A percentile compares a stretch with the other conserved stretches of the same genome.
Conservation (phyloP, 306 rosid species). For the Oemleria cerasiformis region DNA sequence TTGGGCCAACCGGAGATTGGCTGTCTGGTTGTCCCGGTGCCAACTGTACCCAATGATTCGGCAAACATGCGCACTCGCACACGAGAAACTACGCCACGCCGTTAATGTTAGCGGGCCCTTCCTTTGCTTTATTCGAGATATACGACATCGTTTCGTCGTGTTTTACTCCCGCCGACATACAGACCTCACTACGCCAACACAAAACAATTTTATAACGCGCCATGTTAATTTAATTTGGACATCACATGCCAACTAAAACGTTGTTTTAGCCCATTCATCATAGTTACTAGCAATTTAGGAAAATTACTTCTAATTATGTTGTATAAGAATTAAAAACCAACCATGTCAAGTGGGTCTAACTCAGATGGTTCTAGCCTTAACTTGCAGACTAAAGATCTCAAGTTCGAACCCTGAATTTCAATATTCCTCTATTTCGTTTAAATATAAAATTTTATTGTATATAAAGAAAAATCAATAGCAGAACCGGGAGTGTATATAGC, state of each 20-base stretch:
- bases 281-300: background rate
- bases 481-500: too few relatives aligned
- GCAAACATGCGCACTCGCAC: constrained; percentile 6
- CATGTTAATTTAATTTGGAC: background rate
- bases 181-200: background rate
- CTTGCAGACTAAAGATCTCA: too few relatives aligned
- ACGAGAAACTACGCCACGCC: constrained; percentile 1
- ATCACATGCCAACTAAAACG: constrained; percentile 7
- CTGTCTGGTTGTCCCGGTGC: background rate
- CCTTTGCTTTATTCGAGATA: background rate
- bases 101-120: background rate
- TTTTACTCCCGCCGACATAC: background rate
- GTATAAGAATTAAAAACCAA: background rate
- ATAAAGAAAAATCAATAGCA: too few relatives aligned
- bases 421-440: too few relatives aligned
- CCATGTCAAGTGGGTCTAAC: too few relatives aligned
- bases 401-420: too few relatives aligned
- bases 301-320: constrained; percentile 4
- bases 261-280: background rate
- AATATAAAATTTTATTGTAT: too few relatives aligned
- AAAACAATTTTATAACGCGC: background rate
- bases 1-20: background rate
- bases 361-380: too few relatives aligned
- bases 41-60: constrained; percentile 16
- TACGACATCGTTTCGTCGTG: constrained; percentile 12